These are phyloP conservation scores for Chytriomyces sp. DNA, from an alignment of 192 early-diverging fungal genomes.

Conservation along the genomic window DNA sequence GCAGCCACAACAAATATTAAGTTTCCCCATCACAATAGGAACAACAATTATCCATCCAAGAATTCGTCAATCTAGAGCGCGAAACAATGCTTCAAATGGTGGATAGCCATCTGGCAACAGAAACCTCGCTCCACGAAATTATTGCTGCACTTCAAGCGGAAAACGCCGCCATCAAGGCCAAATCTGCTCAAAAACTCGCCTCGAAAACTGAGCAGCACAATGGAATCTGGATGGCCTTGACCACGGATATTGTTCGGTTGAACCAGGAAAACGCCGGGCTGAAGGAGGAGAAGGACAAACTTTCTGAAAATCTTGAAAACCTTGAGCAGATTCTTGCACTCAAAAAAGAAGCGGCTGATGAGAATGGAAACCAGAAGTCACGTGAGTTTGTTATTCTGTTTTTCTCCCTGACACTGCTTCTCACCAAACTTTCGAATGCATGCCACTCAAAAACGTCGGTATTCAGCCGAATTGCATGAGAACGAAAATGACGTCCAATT, in stretches of 20 bases:
- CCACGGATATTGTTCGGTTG: constrained; percentile 13
- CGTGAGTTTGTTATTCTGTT: too few species aligned
- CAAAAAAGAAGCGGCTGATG: background rate
- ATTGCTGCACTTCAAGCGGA: background rate
- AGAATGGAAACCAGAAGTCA: background rate
- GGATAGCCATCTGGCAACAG: background rate
- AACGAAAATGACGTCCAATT: too few species aligned
- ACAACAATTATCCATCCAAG: background rate
- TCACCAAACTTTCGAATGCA: too few species aligned
- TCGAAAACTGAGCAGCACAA: constrained; percentile 5
- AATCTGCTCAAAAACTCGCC: background rate
- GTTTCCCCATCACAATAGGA: background rate
- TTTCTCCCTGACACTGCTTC: too few species aligned
- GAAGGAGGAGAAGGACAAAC: background rate
- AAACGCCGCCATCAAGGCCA: background rate
- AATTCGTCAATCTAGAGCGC: constrained; percentile 11
- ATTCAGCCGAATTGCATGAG: too few species aligned
- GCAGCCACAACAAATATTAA: too few species aligned
- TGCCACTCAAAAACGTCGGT: too few species aligned
- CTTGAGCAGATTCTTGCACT: background rate
- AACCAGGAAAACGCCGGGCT: background rate
- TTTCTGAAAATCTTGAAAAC: background rate
- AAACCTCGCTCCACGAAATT: background rate
- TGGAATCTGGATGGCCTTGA: constrained; percentile 20
- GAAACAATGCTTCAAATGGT: background rate